A percentile compares a stretch with the other conserved stretches of the same genome.
Evolutionary conservation across 495 filamentous ascomycete genomes (phyloP).

Genomic region (Neurospora discreta): DNA sequence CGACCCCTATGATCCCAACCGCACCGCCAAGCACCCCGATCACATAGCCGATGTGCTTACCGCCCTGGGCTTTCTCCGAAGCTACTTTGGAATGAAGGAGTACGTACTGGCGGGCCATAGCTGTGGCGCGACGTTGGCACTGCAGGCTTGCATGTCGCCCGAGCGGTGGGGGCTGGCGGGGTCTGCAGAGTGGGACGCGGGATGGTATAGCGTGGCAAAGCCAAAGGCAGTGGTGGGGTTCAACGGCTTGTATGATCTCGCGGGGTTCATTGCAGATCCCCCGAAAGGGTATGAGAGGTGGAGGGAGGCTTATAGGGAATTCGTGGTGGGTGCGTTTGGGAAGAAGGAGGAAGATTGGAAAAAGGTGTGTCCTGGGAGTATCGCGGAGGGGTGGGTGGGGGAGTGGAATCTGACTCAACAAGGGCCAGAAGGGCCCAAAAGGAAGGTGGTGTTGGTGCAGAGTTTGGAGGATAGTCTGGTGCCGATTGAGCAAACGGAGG

Average conservation of each 20-base stretch:
- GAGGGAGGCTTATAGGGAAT: conserved; percentile 43
- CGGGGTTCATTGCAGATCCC: conserved; percentile 24
- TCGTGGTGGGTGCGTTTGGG: conserved; percentile 56
- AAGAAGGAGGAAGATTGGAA: conserved; percentile 39
- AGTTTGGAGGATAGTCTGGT: conserved; percentile 25
- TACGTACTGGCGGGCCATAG: conserved; percentile 70
- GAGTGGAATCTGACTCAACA: conserved; percentile 13
- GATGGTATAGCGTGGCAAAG: background rate
- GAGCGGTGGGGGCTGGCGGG: conserved; percentile 5
- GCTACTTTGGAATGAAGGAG: conserved; percentile 21
- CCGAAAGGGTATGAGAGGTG: conserved; percentile 29
- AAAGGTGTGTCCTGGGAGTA: conserved; percentile 36
- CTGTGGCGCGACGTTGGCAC: conserved; percentile 62
- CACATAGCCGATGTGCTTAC: conserved; percentile 59
- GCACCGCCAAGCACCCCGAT: conserved; percentile 51
- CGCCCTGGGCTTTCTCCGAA: conserved; percentile 51
- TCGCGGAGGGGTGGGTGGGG: conserved; percentile 3
- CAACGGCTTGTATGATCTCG: conserved; percentile 56
- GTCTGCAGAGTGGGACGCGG: background rate
- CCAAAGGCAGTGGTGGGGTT: conserved; percentile 32
- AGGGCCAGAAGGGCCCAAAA: conserved; percentile 13
- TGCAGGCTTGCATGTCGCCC: conserved; percentile 51
- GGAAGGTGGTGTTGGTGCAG: conserved; percentile 19
- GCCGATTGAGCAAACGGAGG: conserved; percentile 18
- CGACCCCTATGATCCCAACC: conserved; percentile 16